Base-by-base conservation (phyloP, 768 basidiomycete genomes). In the Collybia mongolica region DNA sequence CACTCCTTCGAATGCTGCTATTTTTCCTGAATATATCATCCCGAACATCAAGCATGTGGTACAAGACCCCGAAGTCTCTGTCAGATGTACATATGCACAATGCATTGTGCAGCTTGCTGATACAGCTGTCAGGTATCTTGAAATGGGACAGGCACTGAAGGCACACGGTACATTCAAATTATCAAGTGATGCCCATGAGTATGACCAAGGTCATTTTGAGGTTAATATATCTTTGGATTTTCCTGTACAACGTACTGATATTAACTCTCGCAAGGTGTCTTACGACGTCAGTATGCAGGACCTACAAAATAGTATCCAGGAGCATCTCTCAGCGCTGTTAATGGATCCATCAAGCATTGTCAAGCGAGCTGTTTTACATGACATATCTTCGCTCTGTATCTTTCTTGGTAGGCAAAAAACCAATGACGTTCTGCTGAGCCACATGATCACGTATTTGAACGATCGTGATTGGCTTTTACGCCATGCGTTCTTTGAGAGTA, bases 11-110 rank as follows among this genome's bases (percentile, higher is more conserved):
- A 67, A 72, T 56, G 75, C 73, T 6, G 72, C 90, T 6, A 90
- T 98, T 20, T 89, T 98, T 60, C 90, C 94, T 0, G 95, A 98
- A 66, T 99, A 98, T 65, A 89, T 98, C 57, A 83, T 98, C 23
- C 95, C 94, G 1, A 91, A 97, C 61, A 81, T 93, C 59, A 81
- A 82, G 29, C 84, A 92, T 54, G 76, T 99, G 6, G 81, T 88
- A 0, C 79, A 83, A 44, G 97, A 98, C 62, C 74, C 85, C 1
- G 94, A 98, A 56, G 79, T 93, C 0, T 86, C 85, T n/a, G 97
- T 68, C 67, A 82, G 67, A 72, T 89, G 67, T 78, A 84, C 73
- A 24, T 86, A 89, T 60, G 97, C 95, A 0, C 88, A 92, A 57
- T 90, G 88, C 55, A 82, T 98, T 32, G 86, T 87, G 1, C 79